phyloP scores from a whole-genome alignment of 345 rosid species.

The Conringia planisiliqua region DNA sequence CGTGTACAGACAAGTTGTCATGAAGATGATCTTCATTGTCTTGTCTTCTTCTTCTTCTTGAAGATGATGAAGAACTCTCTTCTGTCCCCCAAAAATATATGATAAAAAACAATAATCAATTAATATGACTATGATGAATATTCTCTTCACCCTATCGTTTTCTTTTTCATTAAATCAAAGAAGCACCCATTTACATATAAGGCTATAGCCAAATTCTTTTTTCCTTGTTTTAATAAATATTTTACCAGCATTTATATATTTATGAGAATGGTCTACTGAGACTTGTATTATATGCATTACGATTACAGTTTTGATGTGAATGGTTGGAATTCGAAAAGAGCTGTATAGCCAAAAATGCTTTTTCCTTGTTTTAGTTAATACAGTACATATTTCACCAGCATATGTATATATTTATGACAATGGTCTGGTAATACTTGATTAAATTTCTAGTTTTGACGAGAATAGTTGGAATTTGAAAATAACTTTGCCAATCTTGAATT shows the following conservation, averaged over 20 bases:
- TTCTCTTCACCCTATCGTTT: slow-evolving; percentile 23
- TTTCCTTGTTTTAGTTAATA: neutral
- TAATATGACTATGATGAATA: slow-evolving; percentile 29
- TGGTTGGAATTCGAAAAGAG: neutral
- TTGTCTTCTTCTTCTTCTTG: slow-evolving; percentile 38
- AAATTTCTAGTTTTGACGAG: neutral
- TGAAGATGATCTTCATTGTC: slow-evolving; percentile 33
- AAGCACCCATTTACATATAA: slow-evolving; percentile 17
- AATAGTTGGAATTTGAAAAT: neutral
- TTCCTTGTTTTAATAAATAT: slow-evolving; percentile 9
- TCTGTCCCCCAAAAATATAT: slow-evolving; percentile 24
- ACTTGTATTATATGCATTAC: slow-evolving; percentile 3
- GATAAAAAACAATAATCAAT: neutral
- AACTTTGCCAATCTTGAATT: slow-evolving; percentile 4
- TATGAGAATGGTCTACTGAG: slow-evolving; percentile 2
- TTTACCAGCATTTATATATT: slow-evolving; percentile 1
- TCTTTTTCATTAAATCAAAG: slow-evolving; percentile 3
- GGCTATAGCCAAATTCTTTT: slow-evolving; percentile 9
- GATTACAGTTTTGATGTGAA: slow-evolving; percentile 8
- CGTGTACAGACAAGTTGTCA: slow-evolving; percentile 39
- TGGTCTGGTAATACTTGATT: slow-evolving; percentile 5
- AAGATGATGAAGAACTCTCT: slow-evolving; percentile 35
- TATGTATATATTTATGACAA: slow-evolving; percentile 2
- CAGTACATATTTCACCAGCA: neutral
- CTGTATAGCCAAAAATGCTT: neutral